Conservation (phyloP, 108 stramenopile species). For the Fragilaria radians region DNA sequence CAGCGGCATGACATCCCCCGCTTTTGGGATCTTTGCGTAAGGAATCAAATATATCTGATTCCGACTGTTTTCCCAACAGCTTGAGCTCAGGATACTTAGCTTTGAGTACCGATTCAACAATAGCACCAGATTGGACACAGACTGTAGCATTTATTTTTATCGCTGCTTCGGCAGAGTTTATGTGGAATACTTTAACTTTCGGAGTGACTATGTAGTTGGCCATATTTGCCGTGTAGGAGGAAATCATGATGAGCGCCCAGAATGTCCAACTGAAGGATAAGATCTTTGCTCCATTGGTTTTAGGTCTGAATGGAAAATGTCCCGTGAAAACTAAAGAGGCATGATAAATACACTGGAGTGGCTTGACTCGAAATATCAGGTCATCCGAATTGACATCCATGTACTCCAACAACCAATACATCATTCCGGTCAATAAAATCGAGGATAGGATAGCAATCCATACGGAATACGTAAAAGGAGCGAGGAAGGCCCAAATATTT, state of each 20-base stretch:
- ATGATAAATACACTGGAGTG: no score
- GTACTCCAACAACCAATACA: slow-evolving; percentile 18
- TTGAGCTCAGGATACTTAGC: slow-evolving; percentile 17
- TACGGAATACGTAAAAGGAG: slow-evolving; percentile 19
- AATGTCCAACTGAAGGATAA: slow-evolving; percentile 6
- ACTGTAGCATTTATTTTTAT: not conserved
- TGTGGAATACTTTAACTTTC: not conserved
- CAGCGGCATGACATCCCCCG: slow-evolving; percentile 1
- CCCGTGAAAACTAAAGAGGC: slow-evolving; percentile 13
- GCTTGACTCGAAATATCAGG: no score
- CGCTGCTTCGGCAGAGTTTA: not conserved
- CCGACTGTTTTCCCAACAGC: not conserved
- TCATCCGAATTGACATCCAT: no score
- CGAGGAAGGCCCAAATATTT: slow-evolving; percentile 5
- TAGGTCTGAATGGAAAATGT: slow-evolving; percentile 15
- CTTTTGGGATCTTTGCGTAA: slow-evolving; percentile 4
- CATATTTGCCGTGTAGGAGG: slow-evolving; percentile 25
- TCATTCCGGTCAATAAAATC: slow-evolving; percentile 18
- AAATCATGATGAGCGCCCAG: slow-evolving; percentile 16
- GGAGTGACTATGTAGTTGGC: slow-evolving; percentile 15
- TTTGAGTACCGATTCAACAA: slow-evolving; percentile 3
- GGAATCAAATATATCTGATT: not conserved
- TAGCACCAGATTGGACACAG: not conserved
- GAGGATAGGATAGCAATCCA: slow-evolving; percentile 22
- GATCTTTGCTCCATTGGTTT: not conserved